Conservation (phyloP, 805 yeast species). For the Saturnispora besseyi region DNA sequence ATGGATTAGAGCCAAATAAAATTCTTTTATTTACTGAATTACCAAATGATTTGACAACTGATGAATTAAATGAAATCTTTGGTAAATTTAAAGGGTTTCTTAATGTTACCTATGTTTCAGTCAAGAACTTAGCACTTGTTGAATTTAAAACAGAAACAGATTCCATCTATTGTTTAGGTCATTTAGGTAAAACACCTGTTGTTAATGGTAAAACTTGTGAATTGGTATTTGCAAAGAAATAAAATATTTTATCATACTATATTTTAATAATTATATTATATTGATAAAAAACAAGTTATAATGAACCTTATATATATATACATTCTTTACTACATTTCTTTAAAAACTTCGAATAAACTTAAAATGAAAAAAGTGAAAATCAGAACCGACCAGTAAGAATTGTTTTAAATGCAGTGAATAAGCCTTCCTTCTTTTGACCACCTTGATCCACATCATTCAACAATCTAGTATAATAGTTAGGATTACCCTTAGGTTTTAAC, state of each 20-base stretch:
- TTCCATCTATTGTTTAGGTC: conserved; percentile 31
- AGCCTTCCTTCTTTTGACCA: conserved; percentile 61
- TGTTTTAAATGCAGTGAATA: conserved; percentile 59
- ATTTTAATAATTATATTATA: background rate
- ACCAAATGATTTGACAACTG: conserved; percentile 35
- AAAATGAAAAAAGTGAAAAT: background rate
- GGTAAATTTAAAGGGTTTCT: conserved; percentile 48
- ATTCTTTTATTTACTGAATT: conserved; percentile 59
- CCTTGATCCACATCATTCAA: conserved; percentile 50
- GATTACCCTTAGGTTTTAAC: conserved; percentile 75
- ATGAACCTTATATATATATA: conserved; percentile 1
- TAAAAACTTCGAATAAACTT: background rate
- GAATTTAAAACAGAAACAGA: conserved; percentile 55
- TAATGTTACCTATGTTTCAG: conserved; percentile 57
- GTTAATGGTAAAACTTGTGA: conserved; percentile 16
- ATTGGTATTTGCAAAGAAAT: conserved; percentile 28
- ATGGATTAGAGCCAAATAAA: conserved; percentile 50
- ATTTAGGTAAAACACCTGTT: conserved; percentile 15
- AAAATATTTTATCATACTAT: background rate
- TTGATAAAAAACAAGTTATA: background rate
- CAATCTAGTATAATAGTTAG: conserved; percentile 65
- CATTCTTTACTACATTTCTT: background rate
- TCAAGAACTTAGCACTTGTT: conserved; percentile 67
- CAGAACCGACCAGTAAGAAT: conserved; percentile 62
- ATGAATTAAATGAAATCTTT: conserved; percentile 39